phyloP scores from a whole-genome alignment of 305 asterid genomes.

The Coffea humblotiana region DNA sequence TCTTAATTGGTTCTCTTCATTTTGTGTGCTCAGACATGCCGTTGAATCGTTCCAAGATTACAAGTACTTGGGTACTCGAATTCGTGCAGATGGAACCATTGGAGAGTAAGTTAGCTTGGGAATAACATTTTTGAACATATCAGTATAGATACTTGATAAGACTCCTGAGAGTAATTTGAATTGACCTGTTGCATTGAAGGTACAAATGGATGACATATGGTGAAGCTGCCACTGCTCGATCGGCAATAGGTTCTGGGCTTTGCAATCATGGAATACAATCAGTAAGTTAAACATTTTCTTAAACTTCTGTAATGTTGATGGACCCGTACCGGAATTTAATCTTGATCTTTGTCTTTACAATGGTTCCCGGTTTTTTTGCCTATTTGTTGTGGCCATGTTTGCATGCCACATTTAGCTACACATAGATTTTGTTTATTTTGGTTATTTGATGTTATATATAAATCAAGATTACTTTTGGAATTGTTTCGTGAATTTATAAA shows the following conservation, averaged over 20 bases:
- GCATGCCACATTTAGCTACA: too few species aligned
- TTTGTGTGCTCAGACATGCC: constrained; percentile 62
- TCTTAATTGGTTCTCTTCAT: constrained; percentile 9
- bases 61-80: constrained; percentile 92
- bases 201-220: constrained; percentile 99
- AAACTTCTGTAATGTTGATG: too few species aligned
- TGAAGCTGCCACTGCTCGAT: constrained; percentile 81
- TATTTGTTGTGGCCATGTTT: background rate
- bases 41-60: constrained; percentile 75
- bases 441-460: too few species aligned
- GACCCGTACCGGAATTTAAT: too few species aligned
- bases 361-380: too few species aligned
- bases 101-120: constrained; percentile 75
- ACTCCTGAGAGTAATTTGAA: background rate
- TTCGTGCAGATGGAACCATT: constrained; percentile 86
- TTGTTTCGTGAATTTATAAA: constrained; percentile 1
- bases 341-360: too few species aligned
- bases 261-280: too few species aligned
- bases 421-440: too few species aligned
- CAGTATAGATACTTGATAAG: background rate
- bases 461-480: background rate
- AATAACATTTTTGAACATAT: constrained; percentile 1
- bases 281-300: too few species aligned
- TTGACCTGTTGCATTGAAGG: constrained; percentile 35
- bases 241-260: constrained; percentile 81